phyloP scores from a whole-genome alignment of 2,329 filamentous ascomycete genomes.

The Apiospora saccharicola region DNA sequence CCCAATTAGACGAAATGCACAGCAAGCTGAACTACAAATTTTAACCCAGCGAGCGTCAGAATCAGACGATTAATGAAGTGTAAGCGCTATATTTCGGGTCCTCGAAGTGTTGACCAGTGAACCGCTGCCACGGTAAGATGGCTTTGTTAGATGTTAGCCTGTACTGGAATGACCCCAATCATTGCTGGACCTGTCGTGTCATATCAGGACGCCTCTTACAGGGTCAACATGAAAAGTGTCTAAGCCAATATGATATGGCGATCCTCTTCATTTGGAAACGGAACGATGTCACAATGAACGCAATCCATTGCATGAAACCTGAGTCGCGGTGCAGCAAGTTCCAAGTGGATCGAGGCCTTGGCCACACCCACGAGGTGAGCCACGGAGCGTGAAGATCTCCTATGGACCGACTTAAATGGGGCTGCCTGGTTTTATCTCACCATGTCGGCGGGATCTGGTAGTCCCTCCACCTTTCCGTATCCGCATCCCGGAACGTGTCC shows the following conservation, averaged over 20 bases:
- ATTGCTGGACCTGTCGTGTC: no score
- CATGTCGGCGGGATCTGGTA: slow-evolving; percentile 33
- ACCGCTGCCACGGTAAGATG: background rate
- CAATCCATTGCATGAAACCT: background rate
- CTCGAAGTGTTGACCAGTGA: background rate
- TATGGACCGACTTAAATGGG: no score
- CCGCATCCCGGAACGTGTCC: slow-evolving; percentile 39
- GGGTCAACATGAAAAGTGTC: no score
- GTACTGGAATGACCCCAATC: background rate
- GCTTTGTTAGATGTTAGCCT: background rate
- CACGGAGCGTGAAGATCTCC: no score
- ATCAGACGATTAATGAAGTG: background rate
- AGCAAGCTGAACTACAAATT: background rate
- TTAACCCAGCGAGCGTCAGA: no score
- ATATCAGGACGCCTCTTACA: no score
- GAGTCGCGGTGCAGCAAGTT: no score
- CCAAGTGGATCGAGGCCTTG: background rate
- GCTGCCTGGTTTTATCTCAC: background rate
- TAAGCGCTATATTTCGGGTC: background rate
- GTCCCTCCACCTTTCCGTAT: slow-evolving; percentile 28
- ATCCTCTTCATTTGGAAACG: background rate
- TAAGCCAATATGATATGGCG: background rate
- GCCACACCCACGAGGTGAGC: background rate
- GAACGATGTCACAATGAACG: background rate
- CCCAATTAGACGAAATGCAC: background rate